Conservation (phyloP, 164 flowering plant species). For the Stephania cephalantha region DNA sequence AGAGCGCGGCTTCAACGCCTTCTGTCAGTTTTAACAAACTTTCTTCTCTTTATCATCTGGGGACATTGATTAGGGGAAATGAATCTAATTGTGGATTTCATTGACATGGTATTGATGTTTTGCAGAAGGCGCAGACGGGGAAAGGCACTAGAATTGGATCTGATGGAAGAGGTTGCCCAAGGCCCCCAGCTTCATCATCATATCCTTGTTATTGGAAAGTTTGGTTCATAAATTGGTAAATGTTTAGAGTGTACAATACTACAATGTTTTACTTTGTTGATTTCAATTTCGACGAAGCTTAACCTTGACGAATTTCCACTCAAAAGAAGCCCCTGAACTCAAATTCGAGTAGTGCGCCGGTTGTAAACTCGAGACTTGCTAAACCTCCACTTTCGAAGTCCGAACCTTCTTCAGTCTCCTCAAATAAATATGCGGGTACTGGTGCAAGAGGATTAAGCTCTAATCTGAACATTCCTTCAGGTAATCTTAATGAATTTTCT, state of each 20-base stretch:
- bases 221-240: no score
- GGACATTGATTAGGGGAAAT: not conserved
- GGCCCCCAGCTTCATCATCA: conserved; percentile 44
- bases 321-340: conserved; percentile 46
- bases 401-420: conserved; percentile 22
- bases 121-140: conserved; percentile 32
- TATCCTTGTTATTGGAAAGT: conserved; percentile 48
- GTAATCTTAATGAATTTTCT: conserved; percentile 20
- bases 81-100: not conserved
- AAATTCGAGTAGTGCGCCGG: conserved; percentile 22
- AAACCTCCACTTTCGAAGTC: conserved; percentile 33
- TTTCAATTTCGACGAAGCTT: not conserved
- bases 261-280: not conserved
- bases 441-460: conserved; percentile 26
- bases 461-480: conserved; percentile 34
- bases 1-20: conserved; percentile 14
- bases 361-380: conserved; percentile 38
- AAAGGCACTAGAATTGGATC: conserved; percentile 30
- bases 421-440: conserved; percentile 17
- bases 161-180: conserved; percentile 41
- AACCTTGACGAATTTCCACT: conserved; percentile 51
- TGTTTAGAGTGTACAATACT: not conserved
- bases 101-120: conserved; percentile 27
- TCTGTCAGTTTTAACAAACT: conserved; percentile 23
- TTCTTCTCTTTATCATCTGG: not conserved